Base-by-base conservation (phyloP, 2,329 filamentous ascomycete genomes). In the Trichoderma sp. region DNA sequence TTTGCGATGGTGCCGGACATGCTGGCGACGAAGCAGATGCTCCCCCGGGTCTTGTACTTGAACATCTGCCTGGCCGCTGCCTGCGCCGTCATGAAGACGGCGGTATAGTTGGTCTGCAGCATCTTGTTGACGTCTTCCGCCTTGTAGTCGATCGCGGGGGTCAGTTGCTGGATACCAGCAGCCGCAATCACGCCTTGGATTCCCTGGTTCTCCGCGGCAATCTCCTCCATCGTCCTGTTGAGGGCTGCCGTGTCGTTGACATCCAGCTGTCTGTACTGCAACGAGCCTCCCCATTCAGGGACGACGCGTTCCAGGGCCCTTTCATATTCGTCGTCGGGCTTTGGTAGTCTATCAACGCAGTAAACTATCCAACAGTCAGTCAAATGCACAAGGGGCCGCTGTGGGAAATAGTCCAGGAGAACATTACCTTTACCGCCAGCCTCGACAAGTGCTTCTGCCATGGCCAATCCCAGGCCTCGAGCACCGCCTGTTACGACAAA, bases 71-170 rank as follows among this genome's bases (percentile, higher is more conserved):
- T 84, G 39, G 93, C 93, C 17, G 92, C 91, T n/a, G 91, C 92
- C 80, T 94, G 91, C 30, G 92, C 92, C 68, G 92, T 96, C 84
- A 93, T 87, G 78, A 92, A 91, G 30, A 84, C 88, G 12, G 93
- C 93, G 19, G 88, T 95, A 70, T 96, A 83, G 78, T 97, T 95
- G 72, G 93, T 89, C 71, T 90, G 85, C 76, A 96, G 83, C 81
- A 96, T 91, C 77, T 88, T 85, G 75, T 93, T 87, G 74, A 87
- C 86, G 74, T 91, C 90, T 73, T 89, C 82, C 21, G 90, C 86
- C 26, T 85, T 85, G 74, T 96, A 96, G 58, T 96, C 92, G 61
- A 96, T 80, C 1, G 93, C 92, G 0, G 90, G 79, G 0, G 88
- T 92, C 78, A 96, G 91, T 77, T 96, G 90, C 78, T 96, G 91